Percentiles rank a stretch among this genome's conserved stretches.
phyloP scores from a whole-genome alignment of 2,329 filamentous ascomycete species.

The Westerdykella aurantiaca region DNA sequence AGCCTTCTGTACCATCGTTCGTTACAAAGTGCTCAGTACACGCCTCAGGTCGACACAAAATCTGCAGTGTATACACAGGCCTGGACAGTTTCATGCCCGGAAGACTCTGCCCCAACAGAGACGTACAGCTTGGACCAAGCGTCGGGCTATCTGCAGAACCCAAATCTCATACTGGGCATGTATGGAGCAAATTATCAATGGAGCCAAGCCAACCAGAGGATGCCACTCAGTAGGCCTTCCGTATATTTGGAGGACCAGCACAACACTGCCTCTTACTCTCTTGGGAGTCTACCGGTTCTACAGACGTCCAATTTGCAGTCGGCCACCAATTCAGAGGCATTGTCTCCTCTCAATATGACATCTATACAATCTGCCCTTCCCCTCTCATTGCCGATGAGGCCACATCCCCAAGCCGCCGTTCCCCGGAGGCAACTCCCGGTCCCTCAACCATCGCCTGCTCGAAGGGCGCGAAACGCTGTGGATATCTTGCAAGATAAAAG shows the following conservation, averaged over 20 bases:
- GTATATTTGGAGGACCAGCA: conserved; percentile 20
- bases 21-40: conserved; percentile 11
- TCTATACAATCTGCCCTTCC: conserved; percentile 23
- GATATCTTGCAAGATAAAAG: conserved; percentile 30
- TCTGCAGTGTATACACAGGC: conserved; percentile 10
- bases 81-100: conserved; percentile 24
- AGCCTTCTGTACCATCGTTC: conserved; percentile 12
- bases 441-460: conserved; percentile 25
- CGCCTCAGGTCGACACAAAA: conserved; percentile 15
- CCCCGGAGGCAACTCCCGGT: conserved; percentile 29
- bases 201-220: conserved; percentile 10
- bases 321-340: conserved; percentile 7
- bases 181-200: conserved; percentile 18
- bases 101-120: conserved; percentile 26
- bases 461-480: conserved; percentile 20
- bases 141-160: conserved; percentile 14
- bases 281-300: conserved; percentile 8
- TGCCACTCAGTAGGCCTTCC: conserved; percentile 6
- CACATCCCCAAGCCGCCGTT: conserved; percentile 11
- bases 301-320: no score
- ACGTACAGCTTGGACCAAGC: conserved; percentile 21
- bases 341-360: conserved; percentile 29
- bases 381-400: conserved; percentile 15
- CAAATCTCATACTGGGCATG: conserved; percentile 8
- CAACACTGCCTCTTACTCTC: conserved; percentile 7